Conservation (phyloP, 2,329 filamentous ascomycete genomes). For the Cordyceps cateniannulata region DNA sequence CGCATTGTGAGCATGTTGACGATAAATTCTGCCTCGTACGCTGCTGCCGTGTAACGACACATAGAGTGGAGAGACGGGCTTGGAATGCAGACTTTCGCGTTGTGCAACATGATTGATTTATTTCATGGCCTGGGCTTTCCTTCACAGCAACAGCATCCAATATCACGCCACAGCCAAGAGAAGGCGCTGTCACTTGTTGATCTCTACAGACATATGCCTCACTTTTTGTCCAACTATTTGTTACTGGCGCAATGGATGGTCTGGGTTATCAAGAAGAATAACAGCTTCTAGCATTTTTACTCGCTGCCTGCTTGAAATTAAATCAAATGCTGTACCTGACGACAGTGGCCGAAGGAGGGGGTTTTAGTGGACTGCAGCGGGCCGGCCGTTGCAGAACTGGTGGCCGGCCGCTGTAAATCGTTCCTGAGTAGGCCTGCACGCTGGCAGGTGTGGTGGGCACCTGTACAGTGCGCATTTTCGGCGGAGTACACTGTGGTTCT, state of each 20-base stretch:
- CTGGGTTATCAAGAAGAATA: neutral
- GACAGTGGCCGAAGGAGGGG: neutral
- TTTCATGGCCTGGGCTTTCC: neutral
- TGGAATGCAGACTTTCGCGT: neutral
- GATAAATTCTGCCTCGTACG: neutral
- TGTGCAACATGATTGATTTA: neutral
- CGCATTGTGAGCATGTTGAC: neutral
- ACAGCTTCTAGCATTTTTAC: neutral
- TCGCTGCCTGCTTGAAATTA: neutral
- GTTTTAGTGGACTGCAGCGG: neutral
- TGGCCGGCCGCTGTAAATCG: neutral
- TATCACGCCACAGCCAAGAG: neutral
- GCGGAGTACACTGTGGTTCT: neutral
- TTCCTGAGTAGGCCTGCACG: neutral
- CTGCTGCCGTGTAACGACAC: neutral
- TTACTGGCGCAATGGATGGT: neutral
- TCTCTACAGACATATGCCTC: neutral
- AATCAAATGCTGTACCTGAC: neutral
- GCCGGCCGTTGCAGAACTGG: slow-evolving; percentile 1
- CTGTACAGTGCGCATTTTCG: neutral
- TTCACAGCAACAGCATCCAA: neutral
- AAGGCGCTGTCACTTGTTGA: neutral
- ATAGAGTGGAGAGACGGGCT: neutral
- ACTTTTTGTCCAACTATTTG: neutral
- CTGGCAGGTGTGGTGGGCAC: neutral